Evolutionary conservation across 2,329 filamentous ascomycete genomes (phyloP).

Genomic region (Colletotrichum eremochloae): DNA sequence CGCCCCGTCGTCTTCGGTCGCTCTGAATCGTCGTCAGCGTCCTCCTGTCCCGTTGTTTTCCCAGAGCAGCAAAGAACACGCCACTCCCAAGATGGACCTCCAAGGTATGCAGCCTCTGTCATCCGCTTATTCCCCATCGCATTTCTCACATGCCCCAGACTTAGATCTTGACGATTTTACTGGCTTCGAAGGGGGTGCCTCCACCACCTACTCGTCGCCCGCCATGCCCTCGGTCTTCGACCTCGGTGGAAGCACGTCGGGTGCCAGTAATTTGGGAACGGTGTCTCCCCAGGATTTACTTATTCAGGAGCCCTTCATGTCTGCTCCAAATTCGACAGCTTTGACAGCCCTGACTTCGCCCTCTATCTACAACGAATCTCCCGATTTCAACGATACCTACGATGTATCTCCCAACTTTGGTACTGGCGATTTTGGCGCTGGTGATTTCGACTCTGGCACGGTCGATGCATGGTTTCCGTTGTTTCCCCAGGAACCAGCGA

Average conservation of each 20-base stretch:
- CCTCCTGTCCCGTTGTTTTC: constrained; percentile 81
- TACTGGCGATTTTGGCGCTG: constrained; percentile 66
- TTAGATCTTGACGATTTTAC: constrained; percentile 70
- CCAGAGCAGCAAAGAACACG: constrained; percentile 67
- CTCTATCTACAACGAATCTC: constrained; percentile 82
- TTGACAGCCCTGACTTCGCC: constrained; percentile 90
- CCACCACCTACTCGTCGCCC: constrained; percentile 67
- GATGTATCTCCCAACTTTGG: constrained; percentile 85
- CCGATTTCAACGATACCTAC: constrained; percentile 76
- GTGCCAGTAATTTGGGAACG: constrained; percentile 72
- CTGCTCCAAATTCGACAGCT: constrained; percentile 84
- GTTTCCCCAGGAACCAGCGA: constrained; percentile 68
- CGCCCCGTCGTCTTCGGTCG: constrained; percentile 71
- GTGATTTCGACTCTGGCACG: constrained; percentile 66
- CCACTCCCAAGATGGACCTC: constrained; percentile 65
- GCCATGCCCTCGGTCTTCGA: constrained; percentile 66
- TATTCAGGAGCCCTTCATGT: constrained; percentile 77
- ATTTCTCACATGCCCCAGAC: constrained; percentile 32
- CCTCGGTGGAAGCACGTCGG: constrained; percentile 62
- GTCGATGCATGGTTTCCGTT: constrained; percentile 79
- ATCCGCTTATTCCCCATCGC: constrained; percentile 32
- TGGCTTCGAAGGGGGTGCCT: constrained; percentile 65
- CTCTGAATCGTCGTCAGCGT: constrained; percentile 66
- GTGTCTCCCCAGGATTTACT: constrained; percentile 88
- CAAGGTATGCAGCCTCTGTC: constrained; percentile 60